Evolutionary conservation across 73 alveolate species (phyloP).

Genomic region (Paramecium primaurelia): DNA sequence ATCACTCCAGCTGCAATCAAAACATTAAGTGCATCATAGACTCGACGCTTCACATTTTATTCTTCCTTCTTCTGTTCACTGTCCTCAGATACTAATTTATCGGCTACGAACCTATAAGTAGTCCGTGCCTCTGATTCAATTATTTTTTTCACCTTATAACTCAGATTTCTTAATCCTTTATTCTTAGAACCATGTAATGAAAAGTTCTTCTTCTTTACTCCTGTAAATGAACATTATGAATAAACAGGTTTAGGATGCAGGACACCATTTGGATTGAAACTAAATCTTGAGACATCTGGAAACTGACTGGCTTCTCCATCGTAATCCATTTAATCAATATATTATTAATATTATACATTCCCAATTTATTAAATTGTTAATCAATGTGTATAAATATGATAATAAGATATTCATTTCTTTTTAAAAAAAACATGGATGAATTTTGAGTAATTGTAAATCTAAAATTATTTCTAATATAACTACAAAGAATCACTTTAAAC

Average conservation of each 20-base stretch:
- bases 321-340: conserved; percentile 1
- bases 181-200: neutral
- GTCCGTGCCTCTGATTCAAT: neutral
- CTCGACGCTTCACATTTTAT: conserved; percentile 85
- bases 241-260: neutral
- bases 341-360: neutral
- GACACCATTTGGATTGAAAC: neutral
- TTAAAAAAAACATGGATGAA: too few relatives aligned
- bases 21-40: conserved; percentile 90
- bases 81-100: conserved; percentile 52
- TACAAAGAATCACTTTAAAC: neutral
- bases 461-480: too few relatives aligned
- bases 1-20: conserved; percentile 82
- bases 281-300: neutral
- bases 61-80: neutral
- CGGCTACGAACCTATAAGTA: neutral
- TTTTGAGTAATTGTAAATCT: too few relatives aligned
- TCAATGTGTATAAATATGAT: neutral
- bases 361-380: neutral
- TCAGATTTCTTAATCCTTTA: neutral
- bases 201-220: neutral
- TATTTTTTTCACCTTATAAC: neutral
- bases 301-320: conserved; percentile 40
- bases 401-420: neutral
- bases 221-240: neutral